phyloP scores from a whole-genome alignment of 75 land plant species.

The Larix kaempferi region DNA sequence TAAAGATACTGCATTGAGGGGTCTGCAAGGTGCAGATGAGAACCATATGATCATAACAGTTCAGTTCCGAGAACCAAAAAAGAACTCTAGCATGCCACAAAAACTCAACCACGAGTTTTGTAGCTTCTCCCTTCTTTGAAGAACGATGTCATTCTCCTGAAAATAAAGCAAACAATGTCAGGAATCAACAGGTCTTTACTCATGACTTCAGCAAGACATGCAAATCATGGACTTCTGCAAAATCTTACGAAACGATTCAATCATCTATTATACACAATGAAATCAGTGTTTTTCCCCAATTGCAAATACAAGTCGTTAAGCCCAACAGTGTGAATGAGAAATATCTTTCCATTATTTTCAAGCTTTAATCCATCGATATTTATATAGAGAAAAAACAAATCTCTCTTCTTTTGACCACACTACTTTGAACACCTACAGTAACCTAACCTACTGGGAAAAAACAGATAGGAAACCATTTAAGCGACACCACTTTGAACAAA shows the following conservation, averaged over 20 bases:
- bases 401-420: background rate
- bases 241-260: background rate
- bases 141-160: background rate
- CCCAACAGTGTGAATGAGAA: background rate
- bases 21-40: no score
- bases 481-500: background rate
- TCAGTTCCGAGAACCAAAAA: background rate
- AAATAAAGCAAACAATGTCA: background rate
- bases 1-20: no score
- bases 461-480: background rate
- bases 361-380: background rate
- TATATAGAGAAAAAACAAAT: background rate
- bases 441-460: background rate
- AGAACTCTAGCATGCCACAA: conserved; percentile 3
- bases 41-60: background rate
- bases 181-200: background rate
- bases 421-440: background rate
- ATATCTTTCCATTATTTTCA: background rate
- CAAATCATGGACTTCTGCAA: background rate
- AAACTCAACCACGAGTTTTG: background rate
- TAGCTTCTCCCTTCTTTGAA: background rate
- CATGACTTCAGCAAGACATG: background rate
- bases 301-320: background rate
- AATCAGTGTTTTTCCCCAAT: background rate
- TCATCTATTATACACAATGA: background rate